Conservation (phyloP, 2,329 filamentous ascomycete species). For the Fusarium odoratissimum region DNA sequence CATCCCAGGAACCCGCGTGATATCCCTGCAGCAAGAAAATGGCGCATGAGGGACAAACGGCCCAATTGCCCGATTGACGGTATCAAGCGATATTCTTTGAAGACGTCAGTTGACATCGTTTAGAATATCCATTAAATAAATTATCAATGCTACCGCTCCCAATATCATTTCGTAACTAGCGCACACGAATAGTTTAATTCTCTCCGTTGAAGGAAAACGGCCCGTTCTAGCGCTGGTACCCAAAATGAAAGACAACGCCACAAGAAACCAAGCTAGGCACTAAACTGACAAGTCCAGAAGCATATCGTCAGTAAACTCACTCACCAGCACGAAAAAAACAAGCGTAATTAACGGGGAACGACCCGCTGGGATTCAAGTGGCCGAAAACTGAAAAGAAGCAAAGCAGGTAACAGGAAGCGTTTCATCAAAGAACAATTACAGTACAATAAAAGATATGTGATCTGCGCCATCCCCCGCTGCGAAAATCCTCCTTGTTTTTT, state of each 20-base stretch:
- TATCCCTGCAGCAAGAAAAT: neutral
- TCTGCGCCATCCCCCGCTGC: neutral
- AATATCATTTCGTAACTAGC: neutral
- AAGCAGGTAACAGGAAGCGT: neutral
- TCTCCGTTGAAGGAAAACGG: neutral
- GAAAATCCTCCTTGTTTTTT: neutral
- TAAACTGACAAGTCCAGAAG: neutral
- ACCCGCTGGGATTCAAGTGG: neutral
- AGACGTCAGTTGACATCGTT: neutral
- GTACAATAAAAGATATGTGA: neutral
- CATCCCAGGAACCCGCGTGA: neutral
- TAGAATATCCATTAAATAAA: no score
- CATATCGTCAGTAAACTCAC: neutral
- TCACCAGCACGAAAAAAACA: neutral
- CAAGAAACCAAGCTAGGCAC: neutral
- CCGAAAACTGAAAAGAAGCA: neutral
- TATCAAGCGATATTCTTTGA: neutral
- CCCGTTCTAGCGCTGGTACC: neutral
- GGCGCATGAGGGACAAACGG: neutral
- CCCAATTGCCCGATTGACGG: neutral
- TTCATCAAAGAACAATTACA: neutral
- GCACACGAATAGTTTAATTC: neutral
- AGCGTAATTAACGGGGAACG: neutral
- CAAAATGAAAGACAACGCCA: neutral
- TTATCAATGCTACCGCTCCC: neutral